phyloP scores from a whole-genome alignment of 768 basidiomycete genomes.

The Melanogaster broomeanus region DNA sequence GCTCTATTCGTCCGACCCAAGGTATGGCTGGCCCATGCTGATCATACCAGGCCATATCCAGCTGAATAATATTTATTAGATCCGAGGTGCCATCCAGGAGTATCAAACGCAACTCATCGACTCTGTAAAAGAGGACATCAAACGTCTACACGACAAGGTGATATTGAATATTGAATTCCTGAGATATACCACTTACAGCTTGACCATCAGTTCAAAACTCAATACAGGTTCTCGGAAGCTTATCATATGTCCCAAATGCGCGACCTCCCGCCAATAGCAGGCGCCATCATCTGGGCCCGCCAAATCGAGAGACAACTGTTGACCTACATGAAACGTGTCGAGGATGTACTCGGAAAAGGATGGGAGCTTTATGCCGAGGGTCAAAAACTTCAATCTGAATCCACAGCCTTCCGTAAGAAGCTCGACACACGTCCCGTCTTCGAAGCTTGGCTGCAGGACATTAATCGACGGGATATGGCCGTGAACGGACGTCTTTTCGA shows the following conservation, averaged over 20 bases:
- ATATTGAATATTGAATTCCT: not conserved
- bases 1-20: slow-evolving; percentile 95
- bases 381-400: slow-evolving; percentile 93
- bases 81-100: slow-evolving; percentile 97
- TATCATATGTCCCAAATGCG: slow-evolving; percentile 99
- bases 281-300: slow-evolving; percentile 98
- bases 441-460: slow-evolving; percentile 96
- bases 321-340: slow-evolving; percentile 98
- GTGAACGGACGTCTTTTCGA: slow-evolving; percentile 93
- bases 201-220: slow-evolving; percentile 80
- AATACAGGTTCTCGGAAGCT: slow-evolving; percentile 93
- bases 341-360: slow-evolving; percentile 96
- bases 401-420: slow-evolving; percentile 90
- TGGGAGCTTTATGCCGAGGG: slow-evolving; percentile 99
- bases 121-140: slow-evolving; percentile 98
- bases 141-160: slow-evolving; percentile 90
- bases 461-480: slow-evolving; percentile 89
- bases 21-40: slow-evolving; percentile 45
- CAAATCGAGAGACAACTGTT: slow-evolving; percentile 96
- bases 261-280: slow-evolving; percentile 96
- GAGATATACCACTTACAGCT: not conserved
- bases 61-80: slow-evolving; percentile 43
- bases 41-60: not conserved
- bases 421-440: slow-evolving; percentile 93
- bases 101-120: slow-evolving; percentile 99